Evolutionary conservation across 2,329 filamentous ascomycete species (phyloP).

Genomic region (Alternaria viburni): DNA sequence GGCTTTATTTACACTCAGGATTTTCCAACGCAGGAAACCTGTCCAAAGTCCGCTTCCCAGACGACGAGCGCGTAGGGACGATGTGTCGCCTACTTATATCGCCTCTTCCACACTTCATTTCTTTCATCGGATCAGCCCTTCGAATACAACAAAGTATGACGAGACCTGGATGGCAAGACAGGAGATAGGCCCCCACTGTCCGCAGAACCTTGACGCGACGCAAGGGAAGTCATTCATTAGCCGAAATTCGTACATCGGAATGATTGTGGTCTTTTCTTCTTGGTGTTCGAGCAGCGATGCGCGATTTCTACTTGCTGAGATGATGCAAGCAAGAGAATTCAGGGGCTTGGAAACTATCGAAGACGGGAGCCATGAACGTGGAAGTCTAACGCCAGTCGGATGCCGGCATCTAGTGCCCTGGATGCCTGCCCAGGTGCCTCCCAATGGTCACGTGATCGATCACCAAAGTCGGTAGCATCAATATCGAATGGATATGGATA

Average conservation of each 20-base stretch:
- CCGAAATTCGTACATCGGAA: background rate
- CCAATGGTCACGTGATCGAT: background rate
- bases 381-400: background rate
- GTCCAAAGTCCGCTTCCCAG: background rate
- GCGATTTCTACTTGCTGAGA: background rate
- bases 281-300: background rate
- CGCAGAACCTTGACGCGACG: background rate
- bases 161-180: background rate
- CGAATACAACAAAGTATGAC: background rate
- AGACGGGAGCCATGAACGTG: background rate
- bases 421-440: background rate
- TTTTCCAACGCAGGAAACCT: background rate
- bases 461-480: conserved; percentile 4
- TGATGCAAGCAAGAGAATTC: background rate
- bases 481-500: conserved; percentile 5
- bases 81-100: background rate
- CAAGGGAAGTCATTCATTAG: background rate
- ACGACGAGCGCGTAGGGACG: background rate
- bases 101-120: background rate
- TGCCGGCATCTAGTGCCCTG: background rate
- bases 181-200: background rate
- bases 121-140: background rate
- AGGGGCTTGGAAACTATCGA: background rate
- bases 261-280: background rate
- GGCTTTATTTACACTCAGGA: background rate